Base-by-base conservation (phyloP, 1,139 yeast species). In the Yamadazyma friedrichii region DNA sequence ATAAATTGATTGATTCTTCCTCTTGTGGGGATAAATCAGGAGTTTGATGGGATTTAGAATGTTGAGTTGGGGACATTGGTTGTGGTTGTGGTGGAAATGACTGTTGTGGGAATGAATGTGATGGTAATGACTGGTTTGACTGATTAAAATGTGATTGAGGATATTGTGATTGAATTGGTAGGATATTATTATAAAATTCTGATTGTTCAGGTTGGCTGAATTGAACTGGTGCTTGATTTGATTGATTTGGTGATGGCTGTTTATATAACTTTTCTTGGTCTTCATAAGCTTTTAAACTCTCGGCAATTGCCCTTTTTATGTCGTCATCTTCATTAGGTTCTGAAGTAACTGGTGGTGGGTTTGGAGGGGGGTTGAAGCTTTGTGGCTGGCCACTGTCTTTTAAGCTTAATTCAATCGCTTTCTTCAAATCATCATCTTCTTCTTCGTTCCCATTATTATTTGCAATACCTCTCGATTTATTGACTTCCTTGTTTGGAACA, bases 281-380 rank as follows among this genome's bases (percentile, higher is more conserved):
- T 50, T 84, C 78, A 59, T 84, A 75, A 46, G 88, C 96, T 44
- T 76, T 73, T 48, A 93, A 71, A 62, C 96, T 87, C 1, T 96
- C 97, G n/a, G 87, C 96, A 46, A 93, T 89, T 0, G 98, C 98
- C 1, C 94, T 95, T 58, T 82, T 86, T 82, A 93, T 76, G 33
- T 88, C 96, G 28, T 84, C 94, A 51, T 93, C 98, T 25, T 86
- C 88, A 8, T 84, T 94, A 2, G 81, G 87, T 1, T 41, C 47
- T 6, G 46, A 41, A 20, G 41, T 35, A 13, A 48, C 35, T 9
- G 49, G 44, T 11, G 48, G 40, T 8, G 45, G 33, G 31, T 35
- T 15, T 24, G 38, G 36, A n/a, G 49, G 40, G 12, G 51, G 48
- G 9, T 43, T 36, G 4, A 46, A 36, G n/a, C 50, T 41, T 17